Evolutionary conservation across 106 monocot genomes (phyloP).

Genomic region (Dioscorea dumetorum): DNA sequence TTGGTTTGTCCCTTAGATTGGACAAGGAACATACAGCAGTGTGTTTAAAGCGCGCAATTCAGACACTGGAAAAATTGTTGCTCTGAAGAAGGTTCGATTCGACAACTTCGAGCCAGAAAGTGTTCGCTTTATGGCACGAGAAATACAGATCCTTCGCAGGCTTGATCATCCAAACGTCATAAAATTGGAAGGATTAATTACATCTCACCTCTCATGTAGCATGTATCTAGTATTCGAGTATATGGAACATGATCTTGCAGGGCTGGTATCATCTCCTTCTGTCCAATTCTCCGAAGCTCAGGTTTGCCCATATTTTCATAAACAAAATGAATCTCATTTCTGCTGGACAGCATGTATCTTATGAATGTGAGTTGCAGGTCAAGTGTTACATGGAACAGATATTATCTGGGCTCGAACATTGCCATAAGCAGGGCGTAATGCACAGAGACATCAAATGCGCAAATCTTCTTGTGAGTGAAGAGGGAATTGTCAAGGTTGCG

Average conservation of each 20-base stretch:
- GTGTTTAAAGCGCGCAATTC: constrained; percentile 81
- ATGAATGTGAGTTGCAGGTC: constrained; percentile 32
- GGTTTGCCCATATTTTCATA: constrained; percentile 28
- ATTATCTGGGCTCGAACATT: constrained; percentile 75
- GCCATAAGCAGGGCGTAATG: constrained; percentile 67
- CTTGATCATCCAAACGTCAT: constrained; percentile 82
- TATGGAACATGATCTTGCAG: constrained; percentile 94
- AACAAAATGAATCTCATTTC: background rate
- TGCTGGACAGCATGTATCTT: background rate
- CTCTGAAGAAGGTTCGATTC: constrained; percentile 89
- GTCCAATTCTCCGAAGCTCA: constrained; percentile 69
- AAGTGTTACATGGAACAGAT: constrained; percentile 91
- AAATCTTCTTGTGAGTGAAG: constrained; percentile 79
- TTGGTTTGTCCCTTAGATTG: constrained; percentile 40
- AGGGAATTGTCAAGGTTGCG: constrained; percentile 76
- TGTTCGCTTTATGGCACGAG: constrained; percentile 86
- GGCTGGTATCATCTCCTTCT: constrained; percentile 56
- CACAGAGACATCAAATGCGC: constrained; percentile 89
- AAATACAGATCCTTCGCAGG: constrained; percentile 81
- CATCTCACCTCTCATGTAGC: constrained; percentile 57
- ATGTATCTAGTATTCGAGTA: constrained; percentile 93
- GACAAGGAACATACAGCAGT: constrained; percentile 92
- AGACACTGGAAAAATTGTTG: constrained; percentile 69
- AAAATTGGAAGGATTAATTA: constrained; percentile 68
- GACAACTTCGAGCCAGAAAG: constrained; percentile 88